Conservation (phyloP, 1,284 basidiomycete species). For the Apiotrichum gracile region DNA sequence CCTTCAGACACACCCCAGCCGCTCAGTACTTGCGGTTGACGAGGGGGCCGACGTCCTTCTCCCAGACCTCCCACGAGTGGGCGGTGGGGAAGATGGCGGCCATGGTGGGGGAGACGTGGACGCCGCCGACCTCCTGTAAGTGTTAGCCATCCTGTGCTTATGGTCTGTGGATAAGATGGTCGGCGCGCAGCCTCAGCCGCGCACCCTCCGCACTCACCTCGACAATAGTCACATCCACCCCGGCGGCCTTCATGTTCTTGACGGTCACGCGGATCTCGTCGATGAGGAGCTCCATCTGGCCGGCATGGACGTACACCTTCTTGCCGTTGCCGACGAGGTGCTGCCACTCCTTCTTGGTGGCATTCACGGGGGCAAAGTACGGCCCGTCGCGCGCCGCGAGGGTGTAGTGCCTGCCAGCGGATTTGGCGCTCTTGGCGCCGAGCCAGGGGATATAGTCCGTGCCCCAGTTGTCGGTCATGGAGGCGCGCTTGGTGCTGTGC, state of each 20-base stretch:
- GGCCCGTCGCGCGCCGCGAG: neutral
- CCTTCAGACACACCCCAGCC: too few species aligned
- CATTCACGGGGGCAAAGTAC: slow-evolving; percentile 6
- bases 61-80: neutral
- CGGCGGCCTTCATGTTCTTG: slow-evolving; percentile 5
- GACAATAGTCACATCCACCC: slow-evolving; percentile 4
- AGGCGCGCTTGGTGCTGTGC: neutral
- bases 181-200: too few species aligned
- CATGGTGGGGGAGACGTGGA: neutral
- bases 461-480: slow-evolving; percentile 4
- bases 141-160: too few species aligned
- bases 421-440: neutral
- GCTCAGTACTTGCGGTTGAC: neutral
- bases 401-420: slow-evolving; percentile 5
- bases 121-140: neutral
- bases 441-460: slow-evolving; percentile 7
- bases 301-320: slow-evolving; percentile 11
- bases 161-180: too few species aligned
- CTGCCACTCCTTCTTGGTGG: neutral
- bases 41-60: neutral
- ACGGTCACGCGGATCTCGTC: slow-evolving; percentile 10
- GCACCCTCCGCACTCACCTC: slow-evolving; percentile 3
- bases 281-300: slow-evolving; percentile 8
- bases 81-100: neutral
- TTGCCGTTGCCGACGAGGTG: neutral